Evolutionary conservation across 176 grass and related monocot genomes (phyloP), one percentile per base, ranked within the genome.

Genomic region (Musa acuminata): DNA sequence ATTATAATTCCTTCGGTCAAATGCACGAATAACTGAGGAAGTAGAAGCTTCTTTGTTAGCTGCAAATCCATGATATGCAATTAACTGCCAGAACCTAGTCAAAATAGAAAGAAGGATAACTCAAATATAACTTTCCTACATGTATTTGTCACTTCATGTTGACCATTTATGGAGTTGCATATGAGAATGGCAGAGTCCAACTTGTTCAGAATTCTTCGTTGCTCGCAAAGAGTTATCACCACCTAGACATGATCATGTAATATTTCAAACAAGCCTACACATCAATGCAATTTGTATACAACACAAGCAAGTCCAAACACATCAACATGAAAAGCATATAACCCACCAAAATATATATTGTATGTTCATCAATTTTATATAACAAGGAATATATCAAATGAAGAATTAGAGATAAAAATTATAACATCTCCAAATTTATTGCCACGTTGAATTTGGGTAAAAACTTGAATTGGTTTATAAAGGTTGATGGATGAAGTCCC

Each of bases 21-120:
- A n/a, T 73, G 85, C 62, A 74, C 72, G 73, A 53, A 84, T 60
- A 81, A 80, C 23, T 75, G 80, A 74, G 67, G 80, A 79, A 35
- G 13, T 68, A 58, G 29, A 52, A 65, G 29, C 25, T 62, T 65
- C 75, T 62, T 76, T 81, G 52, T 52, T 87, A 58, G 19, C 85
- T 87, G 66, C 64, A 69, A 49, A 55, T 73, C 11, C 20, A 25
- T n/a, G 17, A 12, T 9, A 68, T 12, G 17, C 8, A 24, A 20
- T 64, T 22, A 49, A 54, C 62, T 43, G 21, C 12, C n/a, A 65
- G 26, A 64, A 58, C 8, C 2, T 50, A 16, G 4, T 23, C 24
- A 64, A 57, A 50, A 12, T 66, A 50, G 64, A 77, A 16, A 54
- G 8, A 66, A 59, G 43, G 53, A 19, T 51, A 57, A 51, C 21